Evolutionary conservation across 257 asterid genomes (phyloP).

Genomic region (Fraxinus excelsior): DNA sequence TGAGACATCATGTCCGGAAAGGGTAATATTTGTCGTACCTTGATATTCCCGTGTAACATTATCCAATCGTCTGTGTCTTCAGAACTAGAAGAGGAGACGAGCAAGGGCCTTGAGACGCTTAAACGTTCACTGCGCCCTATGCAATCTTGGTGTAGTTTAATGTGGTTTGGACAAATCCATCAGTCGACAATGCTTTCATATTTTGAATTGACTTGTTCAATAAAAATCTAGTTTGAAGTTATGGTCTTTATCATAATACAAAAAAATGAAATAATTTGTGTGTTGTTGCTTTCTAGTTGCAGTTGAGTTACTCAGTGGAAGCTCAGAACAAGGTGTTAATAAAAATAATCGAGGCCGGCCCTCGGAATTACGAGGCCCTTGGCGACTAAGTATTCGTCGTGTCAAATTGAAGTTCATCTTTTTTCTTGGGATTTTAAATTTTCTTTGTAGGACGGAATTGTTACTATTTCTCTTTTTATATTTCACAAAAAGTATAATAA

Average conservation of each 20-base stretch:
- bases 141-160: constrained; percentile 36
- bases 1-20: constrained; percentile 43
- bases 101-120: constrained; percentile 32
- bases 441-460: too few species aligned
- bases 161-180: constrained; percentile 33
- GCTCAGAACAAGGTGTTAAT: not conserved
- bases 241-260: not conserved
- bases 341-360: too few species aligned
- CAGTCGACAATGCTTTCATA: constrained; percentile 35
- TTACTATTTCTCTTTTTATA: too few species aligned
- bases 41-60: constrained; percentile 15
- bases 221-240: too few species aligned
- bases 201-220: not conserved
- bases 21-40: constrained; percentile 20
- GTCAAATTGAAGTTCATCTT: too few species aligned
- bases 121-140: constrained; percentile 11
- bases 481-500: too few species aligned
- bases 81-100: constrained; percentile 36
- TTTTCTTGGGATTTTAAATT: too few species aligned
- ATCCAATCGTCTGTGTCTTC: constrained; percentile 24
- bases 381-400: too few species aligned
- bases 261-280: not conserved
- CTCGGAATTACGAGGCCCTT: too few species aligned
- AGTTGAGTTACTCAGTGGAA: too few species aligned
- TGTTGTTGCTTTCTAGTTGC: not conserved